Evolutionary conservation across 2,329 filamentous ascomycete species (phyloP).

Genomic region (Verticillium nubilum): DNA sequence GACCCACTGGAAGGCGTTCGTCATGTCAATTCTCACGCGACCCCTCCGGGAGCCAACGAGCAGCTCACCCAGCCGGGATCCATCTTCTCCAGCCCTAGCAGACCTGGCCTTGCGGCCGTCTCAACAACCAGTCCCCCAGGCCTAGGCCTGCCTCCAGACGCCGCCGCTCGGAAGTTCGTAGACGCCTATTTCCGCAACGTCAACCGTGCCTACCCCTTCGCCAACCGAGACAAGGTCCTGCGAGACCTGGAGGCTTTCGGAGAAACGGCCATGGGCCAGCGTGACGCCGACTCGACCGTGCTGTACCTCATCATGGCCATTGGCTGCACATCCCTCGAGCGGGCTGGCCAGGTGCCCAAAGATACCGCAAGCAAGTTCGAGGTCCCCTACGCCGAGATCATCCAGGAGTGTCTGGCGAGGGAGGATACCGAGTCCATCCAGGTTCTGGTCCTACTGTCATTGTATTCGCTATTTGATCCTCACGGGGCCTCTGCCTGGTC

Average conservation of each 20-base stretch:
- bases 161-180: constrained; percentile 26
- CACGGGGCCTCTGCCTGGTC: constrained; percentile 31
- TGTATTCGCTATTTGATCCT: constrained; percentile 39
- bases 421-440: constrained; percentile 32
- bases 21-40: background rate
- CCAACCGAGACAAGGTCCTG: constrained; percentile 29
- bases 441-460: constrained; percentile 32
- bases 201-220: constrained; percentile 38
- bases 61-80: background rate
- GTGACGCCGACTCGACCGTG: constrained; percentile 26
- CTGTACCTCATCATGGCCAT: constrained; percentile 40
- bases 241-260: constrained; percentile 25
- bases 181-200: constrained; percentile 41
- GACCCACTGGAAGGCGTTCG: background rate
- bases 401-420: constrained; percentile 30
- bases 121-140: background rate
- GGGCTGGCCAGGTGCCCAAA: constrained; percentile 32
- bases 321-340: constrained; percentile 35
- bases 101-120: constrained; percentile 2
- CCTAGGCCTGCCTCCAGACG: constrained; percentile 15
- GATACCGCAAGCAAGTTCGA: constrained; percentile 25
- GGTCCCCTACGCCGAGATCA: constrained; percentile 31
- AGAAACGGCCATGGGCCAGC: constrained; percentile 15
- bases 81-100: background rate
- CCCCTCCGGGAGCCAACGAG: background rate